These are phyloP conservation scores for Stemphylium vesicarium DNA, from an alignment of 2,329 filamentous ascomycete genomes.

Conservation along the genomic window DNA sequence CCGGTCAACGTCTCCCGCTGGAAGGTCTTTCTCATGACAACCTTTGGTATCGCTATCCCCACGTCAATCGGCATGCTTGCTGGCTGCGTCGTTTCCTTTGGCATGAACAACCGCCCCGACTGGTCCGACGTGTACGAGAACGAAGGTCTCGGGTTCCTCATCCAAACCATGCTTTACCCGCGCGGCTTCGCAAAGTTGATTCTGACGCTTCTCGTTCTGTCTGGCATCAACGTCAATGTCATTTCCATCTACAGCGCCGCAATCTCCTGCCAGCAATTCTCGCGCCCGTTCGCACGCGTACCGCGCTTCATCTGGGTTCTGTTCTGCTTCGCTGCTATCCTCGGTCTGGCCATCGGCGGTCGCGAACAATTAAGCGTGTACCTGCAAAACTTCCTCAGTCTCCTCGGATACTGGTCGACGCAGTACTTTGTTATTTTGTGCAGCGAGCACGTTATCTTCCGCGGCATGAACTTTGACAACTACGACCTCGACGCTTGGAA, in stretches of 20 bases:
- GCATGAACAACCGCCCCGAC: conserved; percentile 42
- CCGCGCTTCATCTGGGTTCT: conserved; percentile 59
- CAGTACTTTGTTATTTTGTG: conserved; percentile 56
- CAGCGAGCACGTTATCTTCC: conserved; percentile 55
- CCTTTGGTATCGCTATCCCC: conserved; percentile 50
- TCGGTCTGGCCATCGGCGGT: conserved; percentile 54
- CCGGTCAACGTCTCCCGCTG: conserved; percentile 47
- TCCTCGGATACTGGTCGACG: conserved; percentile 57
- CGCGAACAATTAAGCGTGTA: conserved; percentile 52
- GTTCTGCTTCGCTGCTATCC: conserved; percentile 52
- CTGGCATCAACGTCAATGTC: conserved; percentile 55
- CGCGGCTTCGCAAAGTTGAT: conserved; percentile 57
- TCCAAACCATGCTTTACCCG: conserved; percentile 55
- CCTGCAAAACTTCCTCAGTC: conserved; percentile 54
- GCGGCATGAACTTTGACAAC: conserved; percentile 57
- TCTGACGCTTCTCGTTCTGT: conserved; percentile 52
- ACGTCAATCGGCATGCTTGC: conserved; percentile 55
- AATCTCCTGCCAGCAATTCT: conserved; percentile 56
- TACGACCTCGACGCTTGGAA: conserved; percentile 57
- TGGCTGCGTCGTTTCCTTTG: conserved; percentile 52
- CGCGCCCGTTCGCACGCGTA: conserved; percentile 57
- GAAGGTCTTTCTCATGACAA: conserved; percentile 53
- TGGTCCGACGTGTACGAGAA: conserved; percentile 51
- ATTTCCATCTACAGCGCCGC: conserved; percentile 59
- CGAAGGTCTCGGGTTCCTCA: conserved; percentile 56